Evolutionary conservation across 495 filamentous ascomycete species (phyloP).

Genomic region (Penicilliopsis zonata): DNA sequence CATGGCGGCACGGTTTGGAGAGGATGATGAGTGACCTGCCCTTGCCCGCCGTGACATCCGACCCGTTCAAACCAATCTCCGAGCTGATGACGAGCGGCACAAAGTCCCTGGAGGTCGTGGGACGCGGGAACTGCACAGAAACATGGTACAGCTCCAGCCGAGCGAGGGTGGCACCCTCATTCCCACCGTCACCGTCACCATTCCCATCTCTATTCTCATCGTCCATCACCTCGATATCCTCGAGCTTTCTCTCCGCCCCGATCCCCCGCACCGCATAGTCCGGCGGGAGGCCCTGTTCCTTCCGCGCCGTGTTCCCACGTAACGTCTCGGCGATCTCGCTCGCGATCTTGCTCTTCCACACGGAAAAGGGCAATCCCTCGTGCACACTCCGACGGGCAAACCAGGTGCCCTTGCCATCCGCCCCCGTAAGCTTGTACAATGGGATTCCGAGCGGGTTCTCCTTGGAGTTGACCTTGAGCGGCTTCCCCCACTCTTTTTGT

Average conservation of each 20-base stretch:
- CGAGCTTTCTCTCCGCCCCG: constrained; percentile 64
- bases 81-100: constrained; percentile 59
- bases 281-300: constrained; percentile 17
- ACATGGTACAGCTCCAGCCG: constrained; percentile 58
- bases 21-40: constrained; percentile 72
- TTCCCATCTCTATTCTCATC: constrained; percentile 49
- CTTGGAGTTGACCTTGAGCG: constrained; percentile 53
- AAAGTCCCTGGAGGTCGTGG: constrained; percentile 80
- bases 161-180: constrained; percentile 12
- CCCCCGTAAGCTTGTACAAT: constrained; percentile 67
- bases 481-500: constrained; percentile 76
- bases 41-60: neutral
- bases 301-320: constrained; percentile 46
- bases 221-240: constrained; percentile 30
- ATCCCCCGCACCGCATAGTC: constrained; percentile 65
- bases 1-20: constrained; percentile 71
- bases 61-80: constrained; percentile 14
- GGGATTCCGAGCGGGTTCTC: constrained; percentile 67
- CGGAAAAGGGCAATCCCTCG: constrained; percentile 57
- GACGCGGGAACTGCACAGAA: constrained; percentile 81
- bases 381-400: constrained; percentile 83
- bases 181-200: constrained; percentile 46
- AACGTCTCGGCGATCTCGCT: constrained; percentile 42
- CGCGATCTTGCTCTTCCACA: constrained; percentile 41
- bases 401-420: constrained; percentile 80